Base-by-base conservation (phyloP, 805 yeast genomes). In the Sugiyamaella floridensis region DNA sequence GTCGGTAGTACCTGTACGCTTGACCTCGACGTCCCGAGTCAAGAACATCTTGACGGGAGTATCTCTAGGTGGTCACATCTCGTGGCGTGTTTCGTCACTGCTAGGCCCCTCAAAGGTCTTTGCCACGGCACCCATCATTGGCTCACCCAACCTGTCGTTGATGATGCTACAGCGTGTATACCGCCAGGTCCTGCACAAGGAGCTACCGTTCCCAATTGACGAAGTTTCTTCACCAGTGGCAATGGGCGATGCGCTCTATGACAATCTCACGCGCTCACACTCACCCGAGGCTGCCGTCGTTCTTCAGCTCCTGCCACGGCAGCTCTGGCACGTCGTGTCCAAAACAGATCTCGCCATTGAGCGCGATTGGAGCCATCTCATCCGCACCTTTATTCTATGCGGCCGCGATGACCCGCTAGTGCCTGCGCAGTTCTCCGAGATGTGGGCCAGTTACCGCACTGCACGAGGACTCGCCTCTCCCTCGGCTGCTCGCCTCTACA, bases 61-160 rank as follows among this genome's bases (percentile, higher is more conserved):
- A 42, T 79, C 84, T 0, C 68, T 80, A 45, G 85, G 85, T 2
- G 86, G 80, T 0, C 84, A 81, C 63, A 69, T 75, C n/a, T 69
- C 75, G 29, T 77, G 78, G 69, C 65, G 63, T 75, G 58, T 72
- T 66, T 63, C 80, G 71, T 18, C 60, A 10, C 22, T 47, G 40
- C 29, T 55, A 12, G 56, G 49, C 11, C 52, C 51, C 14, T 40
- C 50, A 65, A 47, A 59, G 58, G 55, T 48, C 11, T 63, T 66
- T 14, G 69, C 70, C 28, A 69, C 76, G 14, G 74, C 75, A 42
- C 83, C 84, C 1, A 70, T 79, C 22, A 69, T 81, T 46, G 83
- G 83, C 2, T 70, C 77, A 52, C 71, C 76, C 8, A 76, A 75
- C 53, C 63, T 80, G 54, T 65, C 77, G 10, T 62, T 73, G 8